phyloP scores from a whole-genome alignment of 139 green algal species.

The Deuterostichococcus epilithicus region DNA sequence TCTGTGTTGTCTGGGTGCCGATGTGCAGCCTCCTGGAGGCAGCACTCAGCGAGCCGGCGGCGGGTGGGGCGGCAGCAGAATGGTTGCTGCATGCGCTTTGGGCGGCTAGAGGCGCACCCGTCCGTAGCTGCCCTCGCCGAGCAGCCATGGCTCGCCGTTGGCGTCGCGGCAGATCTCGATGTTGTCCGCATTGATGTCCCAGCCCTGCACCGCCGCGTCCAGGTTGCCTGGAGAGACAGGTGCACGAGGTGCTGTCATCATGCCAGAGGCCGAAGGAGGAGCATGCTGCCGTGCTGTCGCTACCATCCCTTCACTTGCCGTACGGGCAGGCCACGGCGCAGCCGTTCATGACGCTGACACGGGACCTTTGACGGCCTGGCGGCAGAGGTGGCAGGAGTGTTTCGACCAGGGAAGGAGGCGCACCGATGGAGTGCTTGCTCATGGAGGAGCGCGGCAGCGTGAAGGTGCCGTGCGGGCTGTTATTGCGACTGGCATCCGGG shows the following conservation, averaged over 20 bases:
- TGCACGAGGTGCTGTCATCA: too few species aligned
- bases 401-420: too few species aligned
- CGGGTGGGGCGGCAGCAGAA: background rate
- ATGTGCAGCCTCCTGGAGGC: background rate
- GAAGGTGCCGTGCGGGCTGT: background rate
- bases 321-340: too few species aligned
- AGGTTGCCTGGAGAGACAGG: background rate
- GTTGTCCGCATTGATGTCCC: background rate
- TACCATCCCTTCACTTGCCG: too few species aligned
- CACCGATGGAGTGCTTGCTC: background rate
- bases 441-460: background rate
- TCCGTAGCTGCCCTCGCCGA: slow-evolving; percentile 5
- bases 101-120: background rate
- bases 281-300: too few species aligned
- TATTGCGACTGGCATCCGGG: background rate
- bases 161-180: slow-evolving; percentile 5
- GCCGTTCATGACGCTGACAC: too few species aligned
- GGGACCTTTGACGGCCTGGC: too few species aligned
- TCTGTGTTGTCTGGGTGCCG: background rate
- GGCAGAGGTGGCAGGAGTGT: too few species aligned
- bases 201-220: background rate
- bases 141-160: background rate
- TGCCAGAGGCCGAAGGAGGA: too few species aligned
- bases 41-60: background rate
- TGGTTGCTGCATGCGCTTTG: background rate